Evolutionary conservation across 2,329 filamentous ascomycete genomes (phyloP).

Genomic region (Cyclaneusma minus): DNA sequence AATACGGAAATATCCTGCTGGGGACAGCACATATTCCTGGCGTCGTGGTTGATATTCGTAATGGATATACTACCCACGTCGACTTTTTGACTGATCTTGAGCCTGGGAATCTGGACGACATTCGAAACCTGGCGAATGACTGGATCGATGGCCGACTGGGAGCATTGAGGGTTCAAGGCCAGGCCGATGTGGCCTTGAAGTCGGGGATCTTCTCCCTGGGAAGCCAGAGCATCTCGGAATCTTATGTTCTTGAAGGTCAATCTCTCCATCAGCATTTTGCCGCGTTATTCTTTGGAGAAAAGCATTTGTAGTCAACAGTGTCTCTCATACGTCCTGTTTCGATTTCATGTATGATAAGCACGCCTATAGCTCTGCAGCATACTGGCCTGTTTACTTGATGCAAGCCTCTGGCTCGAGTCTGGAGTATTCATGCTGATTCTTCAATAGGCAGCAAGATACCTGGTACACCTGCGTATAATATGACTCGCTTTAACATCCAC

Average conservation of each 20-base stretch:
- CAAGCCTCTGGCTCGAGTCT: neutral
- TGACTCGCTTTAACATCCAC: constrained; percentile 64
- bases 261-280: constrained; percentile 49
- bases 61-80: constrained; percentile 61
- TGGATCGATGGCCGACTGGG: constrained; percentile 71
- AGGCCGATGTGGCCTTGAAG: constrained; percentile 56
- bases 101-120: constrained; percentile 61
- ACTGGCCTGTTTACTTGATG: neutral
- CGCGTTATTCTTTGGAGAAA: constrained; percentile 45
- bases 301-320: constrained; percentile 23
- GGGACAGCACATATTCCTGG: constrained; percentile 65
- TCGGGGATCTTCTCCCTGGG: constrained; percentile 71
- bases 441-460: constrained; percentile 54
- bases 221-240: constrained; percentile 58
- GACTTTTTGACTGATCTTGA: constrained; percentile 66
- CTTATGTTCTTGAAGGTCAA: constrained; percentile 71
- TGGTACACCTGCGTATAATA: constrained; percentile 63
- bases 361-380: constrained; percentile 9
- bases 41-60: constrained; percentile 59
- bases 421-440: neutral
- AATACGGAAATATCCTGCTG: constrained; percentile 63
- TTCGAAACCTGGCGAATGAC: constrained; percentile 71
- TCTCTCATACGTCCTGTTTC: constrained; percentile 4
- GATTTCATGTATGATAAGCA: neutral
- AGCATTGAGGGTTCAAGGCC: constrained; percentile 55